Base-by-base conservation (phyloP, 345 rosid genomes). In the Acer campestre region DNA sequence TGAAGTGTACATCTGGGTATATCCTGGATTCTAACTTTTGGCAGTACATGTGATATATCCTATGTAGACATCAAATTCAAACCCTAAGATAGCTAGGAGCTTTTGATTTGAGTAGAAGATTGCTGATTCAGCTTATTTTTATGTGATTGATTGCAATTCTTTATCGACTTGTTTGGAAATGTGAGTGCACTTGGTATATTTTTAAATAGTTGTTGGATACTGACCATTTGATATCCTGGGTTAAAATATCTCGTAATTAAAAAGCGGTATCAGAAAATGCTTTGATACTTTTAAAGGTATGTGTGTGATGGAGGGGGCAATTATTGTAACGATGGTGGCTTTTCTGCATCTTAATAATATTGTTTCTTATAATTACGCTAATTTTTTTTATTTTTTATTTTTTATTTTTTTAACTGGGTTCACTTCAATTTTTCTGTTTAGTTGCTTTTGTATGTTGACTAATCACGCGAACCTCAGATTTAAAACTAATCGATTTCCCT, bases 291-390 rank as follows among this genome's bases (percentile, higher is more conserved):
- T 7, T n/a, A 2, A 53, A 73, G 42, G 40, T 22, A 46, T 61
- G 59, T 9, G 38, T 49, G 55, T 73, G 35, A 73, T 61, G 40
- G 22, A 38, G 42, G 55, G 67, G 55, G 76, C 51, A 61, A 61
- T 10, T 44, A 23, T 8, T 61, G 56, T 8, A 42, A 61, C 23
- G 23, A 73, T 31, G 46, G 29, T 22, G 48, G 49, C 38, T 61
- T 27, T 18, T 31, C 6, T n/a, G 23, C 22, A 35, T 64, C 38
- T 4, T 35, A 35, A 35, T 35, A 35, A 35, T 35, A 35, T 12
- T 18, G 6, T 53, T 35, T n/a, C 10, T 4, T 7, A 40, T 25
- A 0, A 35, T 35, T 35, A 35, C 6, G 6, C 59, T 44, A n/a
- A 35, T 11, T 6, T 6, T 40, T 42, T 6, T 42, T 42, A 5